Conservation (phyloP, 2,329 filamentous ascomycete species). For the Colletotrichum tanaceti region DNA sequence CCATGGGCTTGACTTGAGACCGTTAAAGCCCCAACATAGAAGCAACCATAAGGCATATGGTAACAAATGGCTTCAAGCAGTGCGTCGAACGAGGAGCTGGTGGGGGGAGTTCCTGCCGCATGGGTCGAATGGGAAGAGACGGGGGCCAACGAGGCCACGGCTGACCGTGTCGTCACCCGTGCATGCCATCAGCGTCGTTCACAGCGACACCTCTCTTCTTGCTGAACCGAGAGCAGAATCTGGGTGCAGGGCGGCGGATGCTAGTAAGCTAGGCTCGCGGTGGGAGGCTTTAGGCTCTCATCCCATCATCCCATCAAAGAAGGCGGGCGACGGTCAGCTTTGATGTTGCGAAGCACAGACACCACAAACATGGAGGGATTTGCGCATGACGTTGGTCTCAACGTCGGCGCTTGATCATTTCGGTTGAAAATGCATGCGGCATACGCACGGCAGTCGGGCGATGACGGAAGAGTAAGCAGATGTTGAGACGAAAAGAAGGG, state of each 20-base stretch:
- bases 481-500: constrained; percentile 20
- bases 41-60: neutral
- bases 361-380: neutral
- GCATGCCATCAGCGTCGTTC: neutral
- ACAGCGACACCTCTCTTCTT: neutral
- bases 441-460: neutral
- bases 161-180: neutral
- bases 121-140: neutral
- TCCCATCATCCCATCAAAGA: constrained; percentile 17
- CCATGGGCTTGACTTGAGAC: too few species aligned
- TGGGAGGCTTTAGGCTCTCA: constrained; percentile 14
- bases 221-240: neutral
- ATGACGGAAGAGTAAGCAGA: constrained; percentile 11
- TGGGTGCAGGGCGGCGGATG: neutral
- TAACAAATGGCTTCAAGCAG: neutral
- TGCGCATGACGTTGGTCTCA: constrained; percentile 6
- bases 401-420: constrained; percentile 28
- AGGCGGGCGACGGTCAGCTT: neutral
- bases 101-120: neutral
- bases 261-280: neutral
- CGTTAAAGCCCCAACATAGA: too few species aligned
- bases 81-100: neutral
- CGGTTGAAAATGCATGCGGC: constrained; percentile 11
- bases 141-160: neutral
- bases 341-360: constrained; percentile 3